A percentile compares a stretch with the other conserved stretches of the same genome.
Conservation (phyloP, 2,329 filamentous ascomycete species). For the Lachnellula suecica region DNA sequence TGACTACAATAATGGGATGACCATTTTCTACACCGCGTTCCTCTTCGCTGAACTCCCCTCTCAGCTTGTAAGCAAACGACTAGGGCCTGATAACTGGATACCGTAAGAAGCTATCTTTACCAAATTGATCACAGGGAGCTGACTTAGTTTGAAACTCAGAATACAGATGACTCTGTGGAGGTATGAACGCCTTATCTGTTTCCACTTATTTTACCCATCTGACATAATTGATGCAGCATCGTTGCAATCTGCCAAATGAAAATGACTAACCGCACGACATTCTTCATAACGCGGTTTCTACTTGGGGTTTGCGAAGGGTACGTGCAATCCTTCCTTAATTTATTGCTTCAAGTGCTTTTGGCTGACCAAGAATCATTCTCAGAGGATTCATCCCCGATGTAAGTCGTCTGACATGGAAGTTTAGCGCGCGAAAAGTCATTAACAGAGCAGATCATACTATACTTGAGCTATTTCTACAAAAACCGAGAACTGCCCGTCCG, state of each 20-base stretch:
- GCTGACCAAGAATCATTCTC: background rate
- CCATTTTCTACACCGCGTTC: conserved; percentile 40
- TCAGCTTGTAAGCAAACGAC: conserved; percentile 45
- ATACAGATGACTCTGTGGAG: background rate
- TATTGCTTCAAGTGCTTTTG: background rate
- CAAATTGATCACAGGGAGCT: no score
- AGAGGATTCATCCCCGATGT: conserved; percentile 56
- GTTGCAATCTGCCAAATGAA: conserved; percentile 44
- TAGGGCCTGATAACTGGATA: conserved; percentile 51
- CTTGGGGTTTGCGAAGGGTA: conserved; percentile 17
- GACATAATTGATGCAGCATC: conserved; percentile 30
- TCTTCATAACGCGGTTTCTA: conserved; percentile 41
- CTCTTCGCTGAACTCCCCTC: conserved; percentile 48
- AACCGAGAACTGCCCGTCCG: conserved; percentile 19
- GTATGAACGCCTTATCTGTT: background rate
- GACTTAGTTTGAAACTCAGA: no score
- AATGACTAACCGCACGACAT: conserved; percentile 40
- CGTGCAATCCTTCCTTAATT: background rate
- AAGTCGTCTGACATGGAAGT: background rate
- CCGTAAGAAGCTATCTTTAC: conserved; percentile 25
- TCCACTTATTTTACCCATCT: background rate
- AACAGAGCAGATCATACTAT: conserved; percentile 9
- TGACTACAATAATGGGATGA: conserved; percentile 31
- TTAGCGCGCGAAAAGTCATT: background rate
- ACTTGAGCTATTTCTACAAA: conserved; percentile 22